Evolutionary conservation across 106 monocot species (phyloP).

Genomic region (Vanilla planifolia): DNA sequence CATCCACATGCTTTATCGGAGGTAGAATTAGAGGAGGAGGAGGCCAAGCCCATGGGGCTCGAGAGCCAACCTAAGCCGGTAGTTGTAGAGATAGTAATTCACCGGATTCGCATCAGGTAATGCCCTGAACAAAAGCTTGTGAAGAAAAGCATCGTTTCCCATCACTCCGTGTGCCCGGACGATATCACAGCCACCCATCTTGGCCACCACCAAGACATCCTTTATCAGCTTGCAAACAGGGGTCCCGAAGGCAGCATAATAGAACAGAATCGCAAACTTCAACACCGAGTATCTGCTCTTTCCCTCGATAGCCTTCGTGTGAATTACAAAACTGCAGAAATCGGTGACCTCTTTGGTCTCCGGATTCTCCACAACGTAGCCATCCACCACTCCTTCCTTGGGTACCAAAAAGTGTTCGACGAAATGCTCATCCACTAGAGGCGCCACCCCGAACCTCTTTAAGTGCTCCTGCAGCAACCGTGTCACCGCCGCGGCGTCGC

Average conservation of each 20-base stretch:
- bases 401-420: constrained; percentile 68
- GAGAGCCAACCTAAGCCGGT: constrained; percentile 15
- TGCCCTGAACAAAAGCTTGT: constrained; percentile 61
- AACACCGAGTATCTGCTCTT: constrained; percentile 40
- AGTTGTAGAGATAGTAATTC: constrained; percentile 68
- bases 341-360: constrained; percentile 51
- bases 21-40: neutral
- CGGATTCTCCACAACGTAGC: constrained; percentile 52
- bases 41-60: neutral
- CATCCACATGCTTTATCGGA: no score
- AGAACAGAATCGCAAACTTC: constrained; percentile 65
- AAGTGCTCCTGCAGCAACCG: constrained; percentile 39
- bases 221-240: constrained; percentile 56
- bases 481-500: constrained; percentile 49
- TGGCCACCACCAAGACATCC: constrained; percentile 63
- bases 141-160: constrained; percentile 61
- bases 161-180: constrained; percentile 69
- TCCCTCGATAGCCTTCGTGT: constrained; percentile 42
- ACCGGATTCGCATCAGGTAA: constrained; percentile 43
- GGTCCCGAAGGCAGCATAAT: constrained; percentile 54
- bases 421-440: constrained; percentile 45
- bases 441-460: constrained; percentile 36
- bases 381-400: constrained; percentile 40
- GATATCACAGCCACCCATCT: constrained; percentile 53
- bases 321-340: constrained; percentile 63